Evolutionary conservation across 2,329 filamentous ascomycete species (phyloP), one percentile per base, ranked within the genome.

Genomic region (Pseudofabraea citricarpa): DNA sequence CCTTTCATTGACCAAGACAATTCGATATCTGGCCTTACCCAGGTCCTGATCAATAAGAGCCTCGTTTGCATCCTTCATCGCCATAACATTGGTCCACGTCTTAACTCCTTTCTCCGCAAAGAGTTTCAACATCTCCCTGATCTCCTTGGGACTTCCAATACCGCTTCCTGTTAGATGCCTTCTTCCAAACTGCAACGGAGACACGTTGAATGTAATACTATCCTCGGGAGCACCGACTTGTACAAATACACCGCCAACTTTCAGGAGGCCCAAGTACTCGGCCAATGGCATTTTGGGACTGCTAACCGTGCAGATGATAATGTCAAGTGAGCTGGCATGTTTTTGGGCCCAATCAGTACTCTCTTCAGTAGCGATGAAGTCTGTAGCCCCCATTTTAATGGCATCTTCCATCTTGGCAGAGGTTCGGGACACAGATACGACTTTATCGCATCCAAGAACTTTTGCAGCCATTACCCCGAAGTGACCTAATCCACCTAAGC

Each of bases 401-500:
- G 27, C 27, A 31, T 31, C 27, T 5, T 4, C 27, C 16, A n/a
- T 15, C 27, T 31, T 31, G 27, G 6, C 16, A 12, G 13, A n/a
- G 13, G 13, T 31, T 15, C 27, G 13, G 3, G 27, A 31, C 13
- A 31, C 6, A 31, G 27, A 12, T 12, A 80, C 77, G 5, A 80
- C 72, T 4, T 73, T 72, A 40, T 86, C 79, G 16, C 80, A 81
- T 9, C 80, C 81, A 2, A 90, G 65, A 0, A 85, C 85, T 52
- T 73, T 78, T 1, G 83, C 79, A 60, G 78, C 87, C 46, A 85
- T 68, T n/a, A 90, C 61, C 0, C 76, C 85, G 49, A 88, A 77
- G 59, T 90, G 84, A 0, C 85, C 84, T 1, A 88, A 64, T 0
- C 85, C 85, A 4, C 85, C 85, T 6, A 89, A 69, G 5, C 85